These are phyloP conservation scores for Aspergillus tubingensis DNA, from an alignment of 2,329 filamentous ascomycete species.

Conservation along the genomic window DNA sequence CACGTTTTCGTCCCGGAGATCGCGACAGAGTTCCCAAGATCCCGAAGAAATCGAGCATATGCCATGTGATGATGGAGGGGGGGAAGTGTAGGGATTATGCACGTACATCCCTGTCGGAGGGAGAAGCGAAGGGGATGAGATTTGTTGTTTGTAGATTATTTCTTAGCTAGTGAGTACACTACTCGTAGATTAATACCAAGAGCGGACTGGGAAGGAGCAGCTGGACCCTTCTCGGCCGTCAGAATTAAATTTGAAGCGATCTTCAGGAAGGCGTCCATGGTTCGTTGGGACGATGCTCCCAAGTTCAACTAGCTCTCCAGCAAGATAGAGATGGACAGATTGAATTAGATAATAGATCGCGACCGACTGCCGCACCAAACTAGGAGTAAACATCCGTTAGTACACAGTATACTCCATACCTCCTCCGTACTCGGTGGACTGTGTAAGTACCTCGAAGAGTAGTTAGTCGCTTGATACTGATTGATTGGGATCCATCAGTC, in stretches of 20 bases:
- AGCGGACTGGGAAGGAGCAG: not conserved
- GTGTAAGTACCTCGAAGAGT: too few species aligned
- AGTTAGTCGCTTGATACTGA: too few species aligned
- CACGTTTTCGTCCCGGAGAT: conserved; percentile 12
- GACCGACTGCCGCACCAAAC: too few species aligned
- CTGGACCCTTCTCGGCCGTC: not conserved
- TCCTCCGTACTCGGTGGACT: too few species aligned
- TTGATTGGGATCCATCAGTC: not conserved
- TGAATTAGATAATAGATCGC: not conserved
- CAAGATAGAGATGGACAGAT: not conserved
- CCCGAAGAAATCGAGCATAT: not conserved
- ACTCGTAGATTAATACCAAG: too few species aligned
- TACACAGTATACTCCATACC: too few species aligned
- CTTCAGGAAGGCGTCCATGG: not conserved
- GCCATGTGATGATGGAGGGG: not conserved
- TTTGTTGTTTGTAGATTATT: not conserved
- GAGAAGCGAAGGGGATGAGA: not conserved
- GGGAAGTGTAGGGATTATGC: too few species aligned
- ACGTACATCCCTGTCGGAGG: not conserved
- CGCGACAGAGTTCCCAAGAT: not conserved
- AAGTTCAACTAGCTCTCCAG: too few species aligned
- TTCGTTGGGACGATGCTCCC: not conserved
- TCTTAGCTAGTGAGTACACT: not conserved
- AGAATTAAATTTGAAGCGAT: not conserved
- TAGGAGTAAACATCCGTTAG: too few species aligned